phyloP scores from a whole-genome alignment of 2,329 filamentous ascomycete genomes.

The Colletotrichum godetiae region DNA sequence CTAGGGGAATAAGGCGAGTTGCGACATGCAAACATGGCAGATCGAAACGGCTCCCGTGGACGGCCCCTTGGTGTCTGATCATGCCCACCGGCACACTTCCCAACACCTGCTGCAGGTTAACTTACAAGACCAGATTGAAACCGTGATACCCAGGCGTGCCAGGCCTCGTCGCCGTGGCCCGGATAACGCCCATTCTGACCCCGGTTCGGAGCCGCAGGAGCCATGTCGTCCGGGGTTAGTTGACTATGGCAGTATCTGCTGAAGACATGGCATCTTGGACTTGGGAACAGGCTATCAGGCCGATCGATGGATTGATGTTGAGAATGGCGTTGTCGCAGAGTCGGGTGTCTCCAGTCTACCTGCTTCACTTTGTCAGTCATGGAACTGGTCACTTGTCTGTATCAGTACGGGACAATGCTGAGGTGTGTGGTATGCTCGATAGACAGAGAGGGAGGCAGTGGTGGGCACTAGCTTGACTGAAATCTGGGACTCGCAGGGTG shows the following conservation, averaged over 20 bases:
- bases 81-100: background rate
- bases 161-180: background rate
- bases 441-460: background rate
- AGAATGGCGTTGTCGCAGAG: slow-evolving; percentile 8
- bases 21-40: background rate
- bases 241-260: no score
- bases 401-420: no score
- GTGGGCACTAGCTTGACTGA: background rate
- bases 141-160: no score
- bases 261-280: no score
- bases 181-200: background rate
- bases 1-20: background rate
- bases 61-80: slow-evolving; percentile 1
- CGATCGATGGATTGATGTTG: background rate
- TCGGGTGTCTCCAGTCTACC: background rate
- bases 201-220: background rate
- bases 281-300: background rate
- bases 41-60: slow-evolving; percentile 1
- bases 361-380: slow-evolving; percentile 10
- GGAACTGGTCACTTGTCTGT: background rate
- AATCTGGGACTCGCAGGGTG: slow-evolving; percentile 15
- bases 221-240: background rate
- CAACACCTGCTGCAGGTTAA: background rate
- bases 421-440: background rate
- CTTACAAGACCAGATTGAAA: no score